Base-by-base conservation (phyloP, 768 basidiomycete species). In the Naganishia vishniacii region DNA sequence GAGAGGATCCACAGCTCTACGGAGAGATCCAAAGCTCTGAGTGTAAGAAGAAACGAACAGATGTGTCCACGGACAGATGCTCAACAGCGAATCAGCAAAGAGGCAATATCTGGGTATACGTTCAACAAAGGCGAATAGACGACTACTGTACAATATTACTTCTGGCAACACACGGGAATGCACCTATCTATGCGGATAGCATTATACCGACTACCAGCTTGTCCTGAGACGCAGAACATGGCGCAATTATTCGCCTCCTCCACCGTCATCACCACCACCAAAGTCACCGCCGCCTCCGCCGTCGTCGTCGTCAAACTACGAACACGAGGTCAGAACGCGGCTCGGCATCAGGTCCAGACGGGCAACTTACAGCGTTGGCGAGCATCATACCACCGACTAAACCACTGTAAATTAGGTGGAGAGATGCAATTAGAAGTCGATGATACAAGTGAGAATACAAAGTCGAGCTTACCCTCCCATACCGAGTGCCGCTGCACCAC, bases 351-450 rank as follows among this genome's bases (percentile, higher is more conserved):
- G 13, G 53, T 4, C 20, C 16, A 7, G 37, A 40, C 8, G 15
- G 49, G 18, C 23, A 20, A 56, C 53, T 37, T 40, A 56, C 53
- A 25, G 53, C 56, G 18, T 58, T 58, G 16, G 51, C 63, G 49
- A 64, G n/a, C 63, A 58, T 58, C 63, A 64, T 64, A 34, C 63
- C 63, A 20, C 63, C 63, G 12, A 64, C 28, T 8, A 64, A 45
- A 64, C 63, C 63, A 56, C 53, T 51, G 20, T 9, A 18, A 51
- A 31, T 31, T 6, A 26, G 3, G 28, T 20, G n/a, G 49, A 48
- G 7, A 29, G 48, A 13, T 18, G 29, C 20, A 31, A 34, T 25
- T 18, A 51, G 31, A 31, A 2, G 18, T 26, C 25, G 13, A 25
- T 12, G 20, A 51, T 4, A 26, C 15, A 51, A 18, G 6, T 4